A percentile compares a stretch with the other conserved stretches of the same genome.
These are phyloP conservation scores for Phoenix roebelenii DNA, from an alignment of 176 grass and related monocot genomes.

Conservation along the genomic window DNA sequence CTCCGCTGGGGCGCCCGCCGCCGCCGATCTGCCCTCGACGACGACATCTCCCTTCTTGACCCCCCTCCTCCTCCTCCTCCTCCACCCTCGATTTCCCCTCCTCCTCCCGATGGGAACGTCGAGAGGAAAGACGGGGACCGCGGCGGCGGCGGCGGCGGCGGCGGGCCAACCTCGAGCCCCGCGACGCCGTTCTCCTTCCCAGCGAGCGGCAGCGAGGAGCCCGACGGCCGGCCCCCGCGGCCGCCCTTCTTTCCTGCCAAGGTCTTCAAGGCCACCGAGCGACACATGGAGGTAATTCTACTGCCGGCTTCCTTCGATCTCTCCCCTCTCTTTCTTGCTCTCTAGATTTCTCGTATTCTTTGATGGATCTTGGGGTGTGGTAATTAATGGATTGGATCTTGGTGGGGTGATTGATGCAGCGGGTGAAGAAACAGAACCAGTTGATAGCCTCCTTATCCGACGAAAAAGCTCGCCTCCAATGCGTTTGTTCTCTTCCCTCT, in stretches of 20 bases:
- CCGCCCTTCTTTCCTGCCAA: no score
- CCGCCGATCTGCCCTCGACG: constrained; percentile 7
- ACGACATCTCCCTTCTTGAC: not conserved
- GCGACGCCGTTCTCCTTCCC: constrained; percentile 13
- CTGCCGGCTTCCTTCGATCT: not conserved
- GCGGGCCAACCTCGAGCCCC: not conserved
- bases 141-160: not conserved
- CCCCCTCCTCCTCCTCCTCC: not conserved
- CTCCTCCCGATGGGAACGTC: not conserved
- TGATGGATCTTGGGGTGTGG: not conserved
- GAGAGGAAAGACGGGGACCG: not conserved
- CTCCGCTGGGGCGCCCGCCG: constrained; percentile 14
- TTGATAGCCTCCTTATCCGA: not conserved
- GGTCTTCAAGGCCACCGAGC: not conserved
- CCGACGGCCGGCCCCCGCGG: not conserved
- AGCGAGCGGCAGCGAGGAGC: constrained; percentile 10
- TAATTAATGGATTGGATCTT: no score
- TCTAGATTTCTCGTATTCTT: not conserved
- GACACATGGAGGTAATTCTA: not conserved
- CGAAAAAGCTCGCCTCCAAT: not conserved
- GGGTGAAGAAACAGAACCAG: not conserved
- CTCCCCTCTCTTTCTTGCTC: not conserved
- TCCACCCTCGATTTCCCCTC: not conserved
- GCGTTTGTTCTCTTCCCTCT: not conserved
- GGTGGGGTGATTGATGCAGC: not conserved